A percentile compares a stretch with the other conserved stretches of the same genome.
Conservation (phyloP, 1,284 basidiomycete genomes). For the Pulchroboletus neoregius region DNA sequence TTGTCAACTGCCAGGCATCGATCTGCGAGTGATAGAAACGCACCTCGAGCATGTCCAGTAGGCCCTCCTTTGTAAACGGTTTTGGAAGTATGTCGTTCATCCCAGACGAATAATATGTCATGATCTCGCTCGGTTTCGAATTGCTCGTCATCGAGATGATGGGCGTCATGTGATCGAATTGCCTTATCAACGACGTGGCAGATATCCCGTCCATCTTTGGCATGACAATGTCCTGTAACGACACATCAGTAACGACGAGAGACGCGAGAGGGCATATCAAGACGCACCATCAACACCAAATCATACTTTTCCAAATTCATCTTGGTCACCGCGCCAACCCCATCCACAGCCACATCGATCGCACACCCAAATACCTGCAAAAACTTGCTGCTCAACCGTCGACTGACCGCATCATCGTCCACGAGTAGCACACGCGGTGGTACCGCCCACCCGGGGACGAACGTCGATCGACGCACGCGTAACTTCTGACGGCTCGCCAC, state of each 20-base stretch:
- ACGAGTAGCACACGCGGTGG: conserved; percentile 87
- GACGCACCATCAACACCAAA: conserved; percentile 85
- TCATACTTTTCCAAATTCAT: conserved; percentile 97
- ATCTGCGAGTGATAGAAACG: conserved; percentile 14
- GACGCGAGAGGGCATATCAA: not conserved
- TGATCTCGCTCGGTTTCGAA: conserved; percentile 85
- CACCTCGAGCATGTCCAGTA: conserved; percentile 90
- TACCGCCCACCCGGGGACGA: conserved; percentile 87
- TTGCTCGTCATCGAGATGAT: conserved; percentile 98
- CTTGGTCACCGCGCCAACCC: conserved; percentile 90
- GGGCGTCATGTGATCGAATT: conserved; percentile 92
- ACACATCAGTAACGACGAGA: not conserved
- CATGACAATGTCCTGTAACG: conserved; percentile 83
- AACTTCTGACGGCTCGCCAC: conserved; percentile 33
- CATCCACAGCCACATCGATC: conserved; percentile 93
- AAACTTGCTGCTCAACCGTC: conserved; percentile 88
- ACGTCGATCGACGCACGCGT: conserved; percentile 68
- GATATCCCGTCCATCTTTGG: conserved; percentile 88
- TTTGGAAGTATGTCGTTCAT: conserved; percentile 99
- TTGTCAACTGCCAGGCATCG: not conserved
- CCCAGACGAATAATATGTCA: conserved; percentile 85
- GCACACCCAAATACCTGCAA: conserved; percentile 93
- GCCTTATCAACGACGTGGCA: conserved; percentile 89
- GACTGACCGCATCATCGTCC: conserved; percentile 91
- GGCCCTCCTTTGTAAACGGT: conserved; percentile 90